Conservation (phyloP, 2,329 filamentous ascomycete genomes). For the Neocatenulostroma microsporum region DNA sequence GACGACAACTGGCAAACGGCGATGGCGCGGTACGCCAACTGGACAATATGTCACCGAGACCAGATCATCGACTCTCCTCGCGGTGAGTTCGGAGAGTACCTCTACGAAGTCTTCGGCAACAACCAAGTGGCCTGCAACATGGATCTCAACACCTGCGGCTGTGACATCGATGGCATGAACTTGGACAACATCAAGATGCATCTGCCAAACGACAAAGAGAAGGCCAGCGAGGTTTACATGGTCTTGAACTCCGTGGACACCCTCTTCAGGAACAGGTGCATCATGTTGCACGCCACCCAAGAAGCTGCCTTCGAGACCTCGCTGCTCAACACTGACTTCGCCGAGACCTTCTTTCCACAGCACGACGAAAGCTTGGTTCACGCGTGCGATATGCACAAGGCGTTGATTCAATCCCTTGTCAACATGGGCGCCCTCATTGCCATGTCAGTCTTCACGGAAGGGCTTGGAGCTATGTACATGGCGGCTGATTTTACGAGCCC, state of each 20-base stretch:
- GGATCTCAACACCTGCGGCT: not conserved
- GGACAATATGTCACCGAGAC: not conserved
- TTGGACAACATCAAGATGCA: not conserved
- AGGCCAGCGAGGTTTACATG: not conserved
- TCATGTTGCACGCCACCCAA: not conserved
- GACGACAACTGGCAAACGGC: too few relatives aligned
- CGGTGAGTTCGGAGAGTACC: not conserved
- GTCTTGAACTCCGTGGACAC: not conserved
- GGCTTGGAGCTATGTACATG: too few relatives aligned
- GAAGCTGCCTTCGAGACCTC: too few relatives aligned
- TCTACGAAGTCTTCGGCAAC: not conserved
- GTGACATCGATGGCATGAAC: not conserved
- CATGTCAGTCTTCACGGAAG: too few relatives aligned
- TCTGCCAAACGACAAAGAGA: not conserved
- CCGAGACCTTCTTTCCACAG: not conserved
- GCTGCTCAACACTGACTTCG: not conserved
- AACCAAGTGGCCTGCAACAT: not conserved
- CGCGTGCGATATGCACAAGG: not conserved
- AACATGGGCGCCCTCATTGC: too few relatives aligned
- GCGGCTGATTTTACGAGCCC: not conserved
- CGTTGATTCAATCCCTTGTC: too few relatives aligned
- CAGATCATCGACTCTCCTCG: not conserved
- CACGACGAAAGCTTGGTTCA: not conserved
- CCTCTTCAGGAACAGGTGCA: not conserved
- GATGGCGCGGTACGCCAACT: not conserved